Base-by-base conservation (phyloP, 2,329 filamentous ascomycete genomes). In the Dothideomycetes sp. region DNA sequence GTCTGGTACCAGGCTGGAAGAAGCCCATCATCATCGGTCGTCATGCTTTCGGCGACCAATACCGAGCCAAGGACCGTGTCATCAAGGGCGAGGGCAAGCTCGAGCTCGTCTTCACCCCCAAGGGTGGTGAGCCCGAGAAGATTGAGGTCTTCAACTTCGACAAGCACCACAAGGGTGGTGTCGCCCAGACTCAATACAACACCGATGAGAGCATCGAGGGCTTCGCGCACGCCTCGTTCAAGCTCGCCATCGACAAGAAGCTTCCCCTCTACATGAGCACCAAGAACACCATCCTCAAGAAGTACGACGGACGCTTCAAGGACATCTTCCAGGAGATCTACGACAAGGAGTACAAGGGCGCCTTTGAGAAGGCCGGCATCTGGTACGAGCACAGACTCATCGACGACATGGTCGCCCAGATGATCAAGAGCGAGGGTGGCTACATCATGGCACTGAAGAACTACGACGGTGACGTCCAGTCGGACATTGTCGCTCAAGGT, bases 351-450 rank as follows among this genome's bases (percentile, higher is more conserved):
- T 98, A 96, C 73, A 81, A 84, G 73, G 73, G 77, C 61, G 75
- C 85, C 33, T 96, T 96, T 54, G 88, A 95, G 61, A 81, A 80
- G 57, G 85, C 87, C 73, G 77, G 77, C 47, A 94, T 96, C 69
- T 96, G 91, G 91, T 96, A 98, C 62, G 91, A 98, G 79, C 91
- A 98, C 71, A 84, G 91, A 57, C 74, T 98, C 52, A 96, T 98
- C 59, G 91, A 98, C 68, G 91, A 98, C 69, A 96, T 98, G 91
- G 91, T 98, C 49, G 91, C 91, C 36, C 91, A 98, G 75, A 98
- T 98, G 91, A 84, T 98, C 74, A 98, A 98, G 84, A 91, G 84
- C 68, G 78, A 81, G 56, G 91, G 91, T 53, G 91, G 91, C 48
- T 95, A 91, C 68, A 78, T 96, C 61, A 95, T 96, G 74, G 91